Evolutionary conservation across 805 yeast species (phyloP).

Genomic region (Saturnispora sekii): DNA sequence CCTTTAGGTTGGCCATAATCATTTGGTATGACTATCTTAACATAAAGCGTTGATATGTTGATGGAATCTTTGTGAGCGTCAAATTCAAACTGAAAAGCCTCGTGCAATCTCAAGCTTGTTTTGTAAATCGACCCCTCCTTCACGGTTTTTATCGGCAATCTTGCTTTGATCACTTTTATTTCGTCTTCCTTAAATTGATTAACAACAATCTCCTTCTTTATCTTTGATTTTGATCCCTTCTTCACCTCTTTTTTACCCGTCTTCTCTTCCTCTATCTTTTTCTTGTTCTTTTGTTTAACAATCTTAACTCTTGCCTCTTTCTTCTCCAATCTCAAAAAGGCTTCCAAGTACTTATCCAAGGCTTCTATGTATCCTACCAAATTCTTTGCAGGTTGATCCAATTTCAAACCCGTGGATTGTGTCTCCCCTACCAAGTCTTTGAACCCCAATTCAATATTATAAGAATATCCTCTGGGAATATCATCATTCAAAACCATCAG

Average conservation of each 20-base stretch:
- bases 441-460: slow-evolving; percentile 61
- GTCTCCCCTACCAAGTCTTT: slow-evolving; percentile 16
- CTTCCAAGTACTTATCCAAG: slow-evolving; percentile 50
- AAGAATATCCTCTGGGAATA: slow-evolving; percentile 59
- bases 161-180: slow-evolving; percentile 20
- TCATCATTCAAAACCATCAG: slow-evolving; percentile 54
- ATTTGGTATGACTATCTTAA: slow-evolving; percentile 25
- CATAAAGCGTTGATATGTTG: slow-evolving; percentile 19
- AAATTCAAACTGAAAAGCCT: slow-evolving; percentile 24
- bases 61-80: slow-evolving; percentile 22
- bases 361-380: slow-evolving; percentile 45
- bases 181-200: slow-evolving; percentile 16
- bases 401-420: slow-evolving; percentile 28
- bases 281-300: slow-evolving; percentile 28
- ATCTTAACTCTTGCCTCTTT: slow-evolving; percentile 48
- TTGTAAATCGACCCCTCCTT: slow-evolving; percentile 22
- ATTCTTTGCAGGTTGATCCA: slow-evolving; percentile 15
- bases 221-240: slow-evolving; percentile 5
- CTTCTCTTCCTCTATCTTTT: slow-evolving; percentile 3
- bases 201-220: background rate
- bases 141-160: slow-evolving; percentile 17
- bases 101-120: slow-evolving; percentile 20
- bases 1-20: slow-evolving; percentile 17
- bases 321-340: slow-evolving; percentile 48
- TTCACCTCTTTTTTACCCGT: slow-evolving; percentile 2